Conservation (phyloP, 2,329 filamentous ascomycete species). For the Alternaria sp. region DNA sequence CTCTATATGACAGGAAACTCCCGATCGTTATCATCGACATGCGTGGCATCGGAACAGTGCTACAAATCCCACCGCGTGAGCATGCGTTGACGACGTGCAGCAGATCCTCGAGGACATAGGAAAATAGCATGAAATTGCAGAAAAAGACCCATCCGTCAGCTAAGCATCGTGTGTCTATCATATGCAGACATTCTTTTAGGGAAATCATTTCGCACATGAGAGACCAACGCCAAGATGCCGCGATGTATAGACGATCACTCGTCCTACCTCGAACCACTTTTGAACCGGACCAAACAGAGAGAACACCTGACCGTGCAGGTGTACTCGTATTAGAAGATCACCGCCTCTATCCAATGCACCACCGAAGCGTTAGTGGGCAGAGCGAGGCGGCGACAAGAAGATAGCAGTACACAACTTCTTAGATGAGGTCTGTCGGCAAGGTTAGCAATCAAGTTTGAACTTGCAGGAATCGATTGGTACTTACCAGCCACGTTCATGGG, state of each 20-base stretch:
- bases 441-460: slow-evolving; percentile 20
- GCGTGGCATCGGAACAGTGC: slow-evolving; percentile 43
- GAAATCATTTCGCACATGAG: slow-evolving; percentile 52
- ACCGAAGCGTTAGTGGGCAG: slow-evolving; percentile 35
- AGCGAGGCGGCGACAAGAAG: slow-evolving; percentile 36
- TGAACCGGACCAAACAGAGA: slow-evolving; percentile 42
- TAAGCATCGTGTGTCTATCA: slow-evolving; percentile 49
- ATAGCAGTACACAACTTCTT: slow-evolving; percentile 41
- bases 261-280: slow-evolving; percentile 49
- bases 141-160: slow-evolving; percentile 41
- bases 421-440: slow-evolving; percentile 48
- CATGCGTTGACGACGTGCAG: slow-evolving; percentile 49
- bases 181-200: slow-evolving; percentile 48
- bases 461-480: slow-evolving; percentile 34
- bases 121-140: slow-evolving; percentile 46
- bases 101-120: slow-evolving; percentile 43
- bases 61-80: slow-evolving; percentile 40
- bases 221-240: slow-evolving; percentile 55
- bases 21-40: slow-evolving; percentile 51
- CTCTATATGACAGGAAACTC: slow-evolving; percentile 52
- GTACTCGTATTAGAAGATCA: slow-evolving; percentile 43
- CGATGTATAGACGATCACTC: slow-evolving; percentile 45
- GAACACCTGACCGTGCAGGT: slow-evolving; percentile 45
- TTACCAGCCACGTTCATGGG: slow-evolving; percentile 85
- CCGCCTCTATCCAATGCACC: slow-evolving; percentile 38